A percentile compares a stretch with the other conserved stretches of the same genome.
Conservation (phyloP, 1,284 basidiomycete genomes). For the Apiotrichum domesticum region DNA sequence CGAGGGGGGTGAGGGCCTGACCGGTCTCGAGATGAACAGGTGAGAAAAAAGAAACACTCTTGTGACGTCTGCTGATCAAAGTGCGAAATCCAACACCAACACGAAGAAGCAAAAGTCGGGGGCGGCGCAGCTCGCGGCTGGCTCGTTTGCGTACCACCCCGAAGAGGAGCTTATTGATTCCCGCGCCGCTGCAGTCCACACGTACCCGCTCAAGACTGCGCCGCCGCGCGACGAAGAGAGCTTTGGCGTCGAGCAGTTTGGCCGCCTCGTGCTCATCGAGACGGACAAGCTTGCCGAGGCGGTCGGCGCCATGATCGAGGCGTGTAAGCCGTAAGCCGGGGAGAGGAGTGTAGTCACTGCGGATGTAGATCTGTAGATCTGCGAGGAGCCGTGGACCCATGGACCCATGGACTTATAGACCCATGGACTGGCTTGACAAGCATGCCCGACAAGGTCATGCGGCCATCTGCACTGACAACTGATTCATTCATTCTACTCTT, state of each 20-base stretch:
- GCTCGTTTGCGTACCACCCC: constrained; percentile 67
- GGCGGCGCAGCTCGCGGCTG: constrained; percentile 30
- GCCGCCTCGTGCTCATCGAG: constrained; percentile 65
- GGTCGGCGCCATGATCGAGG: constrained; percentile 46
- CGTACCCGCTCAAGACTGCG: constrained; percentile 61
- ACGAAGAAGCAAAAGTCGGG: constrained; percentile 41
- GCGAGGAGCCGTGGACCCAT: no score
- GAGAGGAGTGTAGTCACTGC: not conserved
- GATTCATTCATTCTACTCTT: no score
- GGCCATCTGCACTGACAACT: no score
- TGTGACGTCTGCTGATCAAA: no score
- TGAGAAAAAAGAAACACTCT: not conserved
- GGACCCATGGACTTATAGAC: no score
- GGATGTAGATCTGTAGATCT: no score
- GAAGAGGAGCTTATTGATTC: constrained; percentile 74
- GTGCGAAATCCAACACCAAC: not conserved
- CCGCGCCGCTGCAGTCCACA: constrained; percentile 58
- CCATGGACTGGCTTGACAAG: no score
- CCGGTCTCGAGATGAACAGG: constrained; percentile 37
- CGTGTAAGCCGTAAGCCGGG: constrained; percentile 8
- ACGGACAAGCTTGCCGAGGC: constrained; percentile 37
- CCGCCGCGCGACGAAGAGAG: constrained; percentile 62
- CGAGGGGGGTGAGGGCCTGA: constrained; percentile 38
- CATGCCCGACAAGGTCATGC: no score
- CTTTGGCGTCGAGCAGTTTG: constrained; percentile 73